Conservation (phyloP, 2,329 filamentous ascomycete genomes). For the Fusarium sp. region DNA sequence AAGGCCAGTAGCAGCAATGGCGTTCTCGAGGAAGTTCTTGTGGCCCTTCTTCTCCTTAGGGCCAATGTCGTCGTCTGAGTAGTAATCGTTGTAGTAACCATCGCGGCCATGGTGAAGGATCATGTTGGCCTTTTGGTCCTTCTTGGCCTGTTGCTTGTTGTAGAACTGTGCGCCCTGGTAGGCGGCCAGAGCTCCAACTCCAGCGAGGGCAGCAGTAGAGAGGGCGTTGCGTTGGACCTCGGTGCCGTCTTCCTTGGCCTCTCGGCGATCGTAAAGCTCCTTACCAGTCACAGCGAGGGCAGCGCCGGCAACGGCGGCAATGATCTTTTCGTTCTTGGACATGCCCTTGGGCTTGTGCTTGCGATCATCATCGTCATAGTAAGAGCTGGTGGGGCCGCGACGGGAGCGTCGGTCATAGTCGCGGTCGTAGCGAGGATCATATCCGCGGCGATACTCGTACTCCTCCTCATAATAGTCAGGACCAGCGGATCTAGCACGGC, state of each 20-base stretch:
- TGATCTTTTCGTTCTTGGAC: conserved; percentile 70
- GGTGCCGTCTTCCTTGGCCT: conserved; percentile 60
- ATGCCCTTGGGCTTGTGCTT: conserved; percentile 57
- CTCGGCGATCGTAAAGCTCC: conserved; percentile 69
- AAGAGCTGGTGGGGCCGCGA: conserved; percentile 57
- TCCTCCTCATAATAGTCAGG: conserved; percentile 65
- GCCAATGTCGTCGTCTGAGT: conserved; percentile 64
- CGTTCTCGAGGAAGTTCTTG: conserved; percentile 70
- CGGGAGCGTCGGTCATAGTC: conserved; percentile 54
- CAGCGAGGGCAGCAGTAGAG: conserved; percentile 67
- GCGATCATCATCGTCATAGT: conserved; percentile 67
- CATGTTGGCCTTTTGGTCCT: conserved; percentile 62
- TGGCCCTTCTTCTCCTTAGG: conserved; percentile 65
- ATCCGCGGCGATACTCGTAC: conserved; percentile 57
- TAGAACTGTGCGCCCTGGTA: conserved; percentile 70
- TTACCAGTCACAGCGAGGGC: conserved; percentile 71
- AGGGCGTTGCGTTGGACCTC: conserved; percentile 66
- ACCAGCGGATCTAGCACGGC: conserved; percentile 70
- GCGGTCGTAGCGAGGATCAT: conserved; percentile 55
- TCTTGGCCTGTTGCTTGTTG: conserved; percentile 66
- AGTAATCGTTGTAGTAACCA: conserved; percentile 61
- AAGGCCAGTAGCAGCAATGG: conserved; percentile 67
- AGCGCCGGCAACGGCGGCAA: conserved; percentile 70
- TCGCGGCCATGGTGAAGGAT: conserved; percentile 63
- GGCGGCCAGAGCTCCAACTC: conserved; percentile 68